Conservation (phyloP, 306 rosid species). For the Sindora glabra region DNA sequence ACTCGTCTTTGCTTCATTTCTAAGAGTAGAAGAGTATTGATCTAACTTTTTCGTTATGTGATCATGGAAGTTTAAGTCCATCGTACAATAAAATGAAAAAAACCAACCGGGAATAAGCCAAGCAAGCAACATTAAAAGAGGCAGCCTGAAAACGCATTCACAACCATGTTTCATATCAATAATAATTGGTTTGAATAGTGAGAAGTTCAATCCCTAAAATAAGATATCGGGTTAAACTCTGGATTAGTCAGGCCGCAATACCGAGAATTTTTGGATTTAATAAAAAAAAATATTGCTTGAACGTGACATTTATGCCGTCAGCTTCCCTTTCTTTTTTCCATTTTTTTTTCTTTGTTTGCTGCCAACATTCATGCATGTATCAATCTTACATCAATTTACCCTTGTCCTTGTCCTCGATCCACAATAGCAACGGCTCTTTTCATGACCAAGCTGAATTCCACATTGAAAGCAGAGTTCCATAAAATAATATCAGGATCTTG, state of each 20-base stretch:
- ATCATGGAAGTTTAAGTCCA: too few species aligned
- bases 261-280: too few species aligned
- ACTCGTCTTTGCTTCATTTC: too few species aligned
- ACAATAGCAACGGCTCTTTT: background rate
- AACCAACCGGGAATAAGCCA: slow-evolving; percentile 12
- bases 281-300: too few species aligned
- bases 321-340: too few species aligned
- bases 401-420: background rate
- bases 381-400: background rate
- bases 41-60: background rate
- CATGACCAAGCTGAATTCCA: background rate
- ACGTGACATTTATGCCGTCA: slow-evolving; percentile 7
- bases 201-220: too few species aligned
- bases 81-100: background rate
- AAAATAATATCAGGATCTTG: background rate
- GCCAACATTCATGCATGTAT: slow-evolving; percentile 3
- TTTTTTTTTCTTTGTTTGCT: too few species aligned
- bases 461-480: background rate
- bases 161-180: slow-evolving; percentile 20
- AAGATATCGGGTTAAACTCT: too few species aligned
- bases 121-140: background rate
- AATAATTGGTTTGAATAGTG: too few species aligned
- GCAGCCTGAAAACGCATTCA: slow-evolving; percentile 14
- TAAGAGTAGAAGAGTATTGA: too few species aligned
- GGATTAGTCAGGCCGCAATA: too few species aligned